Evolutionary conservation across 2,329 filamentous ascomycete genomes (phyloP).

Genomic region (Lasiodiplodia sp.): DNA sequence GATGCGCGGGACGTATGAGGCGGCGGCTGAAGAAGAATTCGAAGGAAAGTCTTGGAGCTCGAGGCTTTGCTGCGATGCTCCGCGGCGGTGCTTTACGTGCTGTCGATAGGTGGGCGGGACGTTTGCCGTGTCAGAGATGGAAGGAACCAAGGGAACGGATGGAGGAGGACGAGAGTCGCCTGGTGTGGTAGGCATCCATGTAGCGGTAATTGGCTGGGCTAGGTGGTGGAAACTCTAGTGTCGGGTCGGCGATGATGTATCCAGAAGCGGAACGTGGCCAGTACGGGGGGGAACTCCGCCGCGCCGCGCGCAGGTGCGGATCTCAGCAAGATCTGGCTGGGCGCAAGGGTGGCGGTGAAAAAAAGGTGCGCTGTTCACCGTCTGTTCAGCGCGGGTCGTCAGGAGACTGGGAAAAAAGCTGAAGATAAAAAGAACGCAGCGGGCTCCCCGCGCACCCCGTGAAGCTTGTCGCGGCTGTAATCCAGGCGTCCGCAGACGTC

Average conservation of each 20-base stretch:
- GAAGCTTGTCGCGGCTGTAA: slow-evolving; percentile 7
- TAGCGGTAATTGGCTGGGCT: slow-evolving; percentile 30
- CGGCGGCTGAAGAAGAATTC: neutral
- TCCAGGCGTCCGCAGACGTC: slow-evolving; percentile 11
- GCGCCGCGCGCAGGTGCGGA: slow-evolving; percentile 18
- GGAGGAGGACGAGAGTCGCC: slow-evolving; percentile 44
- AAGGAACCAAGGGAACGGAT: slow-evolving; percentile 39
- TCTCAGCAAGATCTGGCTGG: slow-evolving; percentile 12
- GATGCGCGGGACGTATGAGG: slow-evolving; percentile 20
- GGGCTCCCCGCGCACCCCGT: slow-evolving; percentile 6
- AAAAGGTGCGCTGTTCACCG: slow-evolving; percentile 28
- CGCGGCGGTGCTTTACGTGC: slow-evolving; percentile 35
- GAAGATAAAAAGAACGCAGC: slow-evolving; percentile 18
- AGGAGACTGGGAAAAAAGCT: slow-evolving; percentile 11
- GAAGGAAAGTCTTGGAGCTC: slow-evolving; percentile 34
- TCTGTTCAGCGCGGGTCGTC: slow-evolving; percentile 1
- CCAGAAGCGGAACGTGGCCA: slow-evolving; percentile 30
- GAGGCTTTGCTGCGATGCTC: slow-evolving; percentile 33
- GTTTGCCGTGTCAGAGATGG: slow-evolving; percentile 34
- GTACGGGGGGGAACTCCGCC: slow-evolving; percentile 21
- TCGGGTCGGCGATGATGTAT: slow-evolving; percentile 24
- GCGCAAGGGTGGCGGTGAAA: slow-evolving; percentile 23
- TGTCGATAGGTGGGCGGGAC: slow-evolving; percentile 35
- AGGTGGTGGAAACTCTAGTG: slow-evolving; percentile 13
- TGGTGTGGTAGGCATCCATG: slow-evolving; percentile 53